Evolutionary conservation across 2,329 filamentous ascomycete genomes (phyloP).

Genomic region (Ceratocystis lukuohia): DNA sequence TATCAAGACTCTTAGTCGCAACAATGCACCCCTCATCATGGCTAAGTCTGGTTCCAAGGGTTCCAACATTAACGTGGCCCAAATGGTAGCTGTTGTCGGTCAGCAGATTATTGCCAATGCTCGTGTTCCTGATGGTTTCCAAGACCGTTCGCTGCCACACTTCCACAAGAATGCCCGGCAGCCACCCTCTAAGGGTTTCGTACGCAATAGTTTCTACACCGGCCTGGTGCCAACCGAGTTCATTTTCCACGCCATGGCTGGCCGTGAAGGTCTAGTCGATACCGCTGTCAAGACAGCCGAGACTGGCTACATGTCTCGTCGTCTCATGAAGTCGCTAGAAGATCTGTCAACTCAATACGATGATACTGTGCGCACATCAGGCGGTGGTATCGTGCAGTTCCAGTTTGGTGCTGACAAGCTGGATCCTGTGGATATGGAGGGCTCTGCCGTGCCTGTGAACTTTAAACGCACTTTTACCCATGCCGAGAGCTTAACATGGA

Average conservation of each 20-base stretch:
- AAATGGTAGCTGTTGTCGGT: slow-evolving; percentile 95
- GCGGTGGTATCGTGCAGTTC: slow-evolving; percentile 83
- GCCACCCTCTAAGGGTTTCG: slow-evolving; percentile 92
- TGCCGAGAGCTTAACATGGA: slow-evolving; percentile 60
- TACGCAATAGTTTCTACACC: slow-evolving; percentile 92
- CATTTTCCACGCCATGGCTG: slow-evolving; percentile 95
- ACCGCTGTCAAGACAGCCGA: slow-evolving; percentile 98
- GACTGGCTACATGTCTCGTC: slow-evolving; percentile 96
- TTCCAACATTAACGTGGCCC: slow-evolving; percentile 93
- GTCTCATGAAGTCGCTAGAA: slow-evolving; percentile 94
- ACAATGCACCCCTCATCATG: slow-evolving; percentile 93
- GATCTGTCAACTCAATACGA: slow-evolving; percentile 91
- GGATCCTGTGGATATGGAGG: slow-evolving; percentile 96
- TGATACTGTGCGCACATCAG: slow-evolving; percentile 83
- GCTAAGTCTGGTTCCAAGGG: slow-evolving; percentile 94
- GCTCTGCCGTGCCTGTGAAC: slow-evolving; percentile 77
- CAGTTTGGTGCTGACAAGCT: slow-evolving; percentile 93
- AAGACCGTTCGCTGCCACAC: slow-evolving; percentile 86
- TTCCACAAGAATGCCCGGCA: slow-evolving; percentile 88
- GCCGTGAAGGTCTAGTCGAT: slow-evolving; percentile 95
- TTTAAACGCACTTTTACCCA: slow-evolving; percentile 87
- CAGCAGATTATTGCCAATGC: slow-evolving; percentile 94
- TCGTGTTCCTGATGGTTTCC: slow-evolving; percentile 90
- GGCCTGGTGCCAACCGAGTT: slow-evolving; percentile 85
- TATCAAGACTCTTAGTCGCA: slow-evolving; percentile 75